These are phyloP conservation scores for Alternaria novae-zelandiae DNA, from an alignment of 2,329 filamentous ascomycete species.

Conservation along the genomic window DNA sequence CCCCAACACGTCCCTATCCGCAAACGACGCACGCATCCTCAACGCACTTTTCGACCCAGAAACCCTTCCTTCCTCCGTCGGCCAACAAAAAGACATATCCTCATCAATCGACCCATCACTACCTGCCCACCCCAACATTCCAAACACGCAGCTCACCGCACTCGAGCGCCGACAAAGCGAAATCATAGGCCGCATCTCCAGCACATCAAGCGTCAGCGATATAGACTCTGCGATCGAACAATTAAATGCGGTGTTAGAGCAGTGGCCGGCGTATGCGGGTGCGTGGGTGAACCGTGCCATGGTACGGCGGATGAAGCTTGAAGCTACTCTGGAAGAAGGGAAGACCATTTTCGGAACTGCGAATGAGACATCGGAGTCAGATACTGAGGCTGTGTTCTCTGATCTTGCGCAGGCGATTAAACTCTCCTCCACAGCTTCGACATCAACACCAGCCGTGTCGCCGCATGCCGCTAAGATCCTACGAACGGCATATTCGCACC, in stretches of 20 bases:
- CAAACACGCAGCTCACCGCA: constrained; percentile 41
- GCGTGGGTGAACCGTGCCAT: constrained; percentile 79
- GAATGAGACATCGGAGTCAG: neutral
- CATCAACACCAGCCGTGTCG: constrained; percentile 60
- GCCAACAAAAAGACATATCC: constrained; percentile 54
- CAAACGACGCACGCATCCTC: constrained; percentile 48
- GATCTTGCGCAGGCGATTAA: constrained; percentile 59
- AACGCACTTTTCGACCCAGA: constrained; percentile 51
- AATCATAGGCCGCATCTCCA: constrained; percentile 49
- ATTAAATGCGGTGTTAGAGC: constrained; percentile 63
- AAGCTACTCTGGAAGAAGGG: constrained; percentile 15
- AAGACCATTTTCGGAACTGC: constrained; percentile 25
- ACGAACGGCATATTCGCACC: constrained; percentile 74
- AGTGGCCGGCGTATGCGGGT: constrained; percentile 71
- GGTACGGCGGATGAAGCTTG: constrained; percentile 64
- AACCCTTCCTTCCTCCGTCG: constrained; percentile 55
- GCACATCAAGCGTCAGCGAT: constrained; percentile 11
- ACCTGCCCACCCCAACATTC: constrained; percentile 51
- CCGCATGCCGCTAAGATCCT: constrained; percentile 70
- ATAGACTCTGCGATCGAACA: constrained; percentile 35
- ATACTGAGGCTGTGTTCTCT: constrained; percentile 33
- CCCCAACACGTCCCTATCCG: constrained; percentile 56
- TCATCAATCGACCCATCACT: constrained; percentile 54
- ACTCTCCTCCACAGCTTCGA: constrained; percentile 55
- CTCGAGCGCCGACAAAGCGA: constrained; percentile 53